Evolutionary conservation across 768 basidiomycete species (phyloP), one percentile per base, ranked within the genome.

Genomic region (Postia placenta): DNA sequence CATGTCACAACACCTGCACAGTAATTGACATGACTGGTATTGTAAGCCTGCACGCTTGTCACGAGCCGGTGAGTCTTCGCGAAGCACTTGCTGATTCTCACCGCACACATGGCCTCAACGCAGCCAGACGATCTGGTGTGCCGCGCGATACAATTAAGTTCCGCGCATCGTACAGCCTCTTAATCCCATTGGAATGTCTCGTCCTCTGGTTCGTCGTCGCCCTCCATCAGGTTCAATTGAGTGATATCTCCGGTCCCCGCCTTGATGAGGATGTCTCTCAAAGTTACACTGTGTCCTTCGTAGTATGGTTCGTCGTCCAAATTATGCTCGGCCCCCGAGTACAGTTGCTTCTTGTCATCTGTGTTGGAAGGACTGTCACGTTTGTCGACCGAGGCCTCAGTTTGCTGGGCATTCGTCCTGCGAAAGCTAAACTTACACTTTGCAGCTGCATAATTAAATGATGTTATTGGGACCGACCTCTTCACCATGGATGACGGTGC

Each of bases 241-340:
- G 65, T 64, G 11, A 65, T 63, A 44, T 72, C 73, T 22, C 52
- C 54, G 14, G 47, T 45, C 11, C 50, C 50, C n/a, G 54, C 57
- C 25, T 52, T 48, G 37, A 58, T 33, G 22, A 78, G 55, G 24
- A 78, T 70, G 53, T 77, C 75, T 11, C 69, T 69, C 25, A 78
- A 63, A 19, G 74, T 76, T 69, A 76, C 69, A 54, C 76, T 78
- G 5, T 64, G 65, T 12, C 58, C 69, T 50, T 75, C 76, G 28
- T 67, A 63, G 40, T 63, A 62, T n/a, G 48, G 63, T 12, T 59
- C 60, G n/a, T 56, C 51, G 9, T 59, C 67, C 2, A 9, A 9
- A 17, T 9, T 39, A 19, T 14, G 11, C 17, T 22, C 38, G 15
- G 12, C 17, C 20, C 15, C 9, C 17, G 15, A 39, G 17, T 39